These are phyloP conservation scores for Phytomonas serpens DNA, from an alignment of 208 protist species.

Conservation along the genomic window DNA sequence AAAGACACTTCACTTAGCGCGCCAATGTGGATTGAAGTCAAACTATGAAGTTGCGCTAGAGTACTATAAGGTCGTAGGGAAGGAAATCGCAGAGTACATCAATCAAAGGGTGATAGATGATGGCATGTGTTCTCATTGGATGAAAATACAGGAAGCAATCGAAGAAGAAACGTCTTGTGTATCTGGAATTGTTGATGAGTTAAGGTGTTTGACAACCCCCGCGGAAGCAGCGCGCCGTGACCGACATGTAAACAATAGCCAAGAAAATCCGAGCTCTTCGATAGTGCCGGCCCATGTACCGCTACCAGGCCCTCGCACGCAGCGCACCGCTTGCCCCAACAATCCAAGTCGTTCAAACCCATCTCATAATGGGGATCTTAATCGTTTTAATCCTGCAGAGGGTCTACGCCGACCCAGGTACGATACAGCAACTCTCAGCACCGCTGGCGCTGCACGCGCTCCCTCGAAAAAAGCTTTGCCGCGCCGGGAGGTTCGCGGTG, in stretches of 20 bases:
- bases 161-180: slow-evolving; percentile 30
- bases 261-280: neutral
- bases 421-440: neutral
- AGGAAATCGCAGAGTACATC: slow-evolving; percentile 29
- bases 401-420: neutral
- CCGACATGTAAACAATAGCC: neutral
- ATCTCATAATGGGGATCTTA: neutral
- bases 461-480: neutral
- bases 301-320: neutral
- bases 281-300: neutral
- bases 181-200: slow-evolving; percentile 28
- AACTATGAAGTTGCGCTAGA: slow-evolving; percentile 58
- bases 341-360: neutral
- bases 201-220: slow-evolving; percentile 17
- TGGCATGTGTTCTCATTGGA: slow-evolving; percentile 27
- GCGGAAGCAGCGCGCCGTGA: slow-evolving; percentile 7
- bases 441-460: neutral
- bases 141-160: slow-evolving; percentile 25
- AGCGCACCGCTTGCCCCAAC: neutral
- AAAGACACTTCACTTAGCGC: slow-evolving; percentile 41
- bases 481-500: neutral
- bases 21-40: slow-evolving; percentile 48
- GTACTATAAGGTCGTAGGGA: slow-evolving; percentile 41
- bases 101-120: slow-evolving; percentile 15
- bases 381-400: neutral